Evolutionary conservation across 2,329 filamentous ascomycete species (phyloP), one percentile per base, ranked within the genome.

Genomic region (Didymellaceae sp.): DNA sequence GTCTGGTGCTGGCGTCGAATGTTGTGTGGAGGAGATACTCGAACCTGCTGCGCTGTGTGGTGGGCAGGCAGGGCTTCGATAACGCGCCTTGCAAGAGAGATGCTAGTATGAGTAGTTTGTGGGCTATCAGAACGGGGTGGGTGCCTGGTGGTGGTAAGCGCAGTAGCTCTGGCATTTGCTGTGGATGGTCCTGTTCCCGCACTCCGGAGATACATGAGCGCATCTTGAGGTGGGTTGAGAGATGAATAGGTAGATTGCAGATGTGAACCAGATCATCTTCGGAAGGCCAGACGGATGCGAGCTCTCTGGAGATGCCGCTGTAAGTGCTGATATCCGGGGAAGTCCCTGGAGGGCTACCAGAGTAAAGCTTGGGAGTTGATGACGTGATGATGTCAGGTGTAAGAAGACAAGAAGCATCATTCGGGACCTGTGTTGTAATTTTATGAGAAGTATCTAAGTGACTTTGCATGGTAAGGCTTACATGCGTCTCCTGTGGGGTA

Each of bases 191-290:
- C 8, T 14, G n/a, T n/a, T n/a, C n/a, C n/a, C n/a, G n/a, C n/a
- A n/a, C 13, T 6, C 10, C 20, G 11, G 34, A 13, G 14, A 24
- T 3, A 28, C 22, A 17, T 39, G 22, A 10, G 13, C 22, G 21
- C n/a, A 26, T 13, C 4, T 9, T 7, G n/a, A 54, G 32, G 5
- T 9, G 18, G 43, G 63, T 62, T 1, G 74, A 73, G 0, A 63
- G 53, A 10, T 61, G 59, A 9, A 71, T 51, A 0, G 69, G 66
- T 1, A 73, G 48, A 6, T 53, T 60, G 2, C 68, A 45, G 13
- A 80, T 74, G 9, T 71, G 34, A 4, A 72, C 61, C 9, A 78
- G 61, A 14, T 79, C 75, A 13, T 9, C 8, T 18, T 33, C 13
- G 0, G 16, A 13, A 13, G 28, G 39, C 39, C 39, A 79, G 1